These are phyloP conservation scores for Thamnidium elegans DNA, from an alignment of 192 early-diverging fungal genomes.

Conservation along the genomic window DNA sequence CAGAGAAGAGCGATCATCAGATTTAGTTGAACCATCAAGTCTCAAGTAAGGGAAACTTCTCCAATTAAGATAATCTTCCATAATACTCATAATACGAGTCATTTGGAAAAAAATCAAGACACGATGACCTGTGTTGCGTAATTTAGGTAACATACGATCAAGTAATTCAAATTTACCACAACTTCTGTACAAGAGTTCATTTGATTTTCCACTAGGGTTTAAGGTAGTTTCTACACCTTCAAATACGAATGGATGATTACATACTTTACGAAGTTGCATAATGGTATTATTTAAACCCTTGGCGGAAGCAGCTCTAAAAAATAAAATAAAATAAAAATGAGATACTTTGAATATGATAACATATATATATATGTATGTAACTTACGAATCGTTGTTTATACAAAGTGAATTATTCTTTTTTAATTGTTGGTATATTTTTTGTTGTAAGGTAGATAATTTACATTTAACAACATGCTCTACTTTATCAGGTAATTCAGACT, in stretches of 20 bases:
- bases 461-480: conserved; percentile 92
- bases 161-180: conserved; percentile 97
- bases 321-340: conserved; percentile 8
- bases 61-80: conserved; percentile 90
- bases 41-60: conserved; percentile 74
- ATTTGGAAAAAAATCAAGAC: conserved; percentile 82
- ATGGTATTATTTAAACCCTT: conserved; percentile 92
- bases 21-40: conserved; percentile 89
- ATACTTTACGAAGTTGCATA: conserved; percentile 98
- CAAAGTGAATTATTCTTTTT: conserved; percentile 71
- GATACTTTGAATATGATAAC: neutral
- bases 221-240: conserved; percentile 84
- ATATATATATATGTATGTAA: too few species aligned
- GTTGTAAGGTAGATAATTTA: conserved; percentile 85
- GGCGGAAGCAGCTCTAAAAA: conserved; percentile 38
- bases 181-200: conserved; percentile 76
- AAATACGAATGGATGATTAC: conserved; percentile 98
- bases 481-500: conserved; percentile 96
- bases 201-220: conserved; percentile 68
- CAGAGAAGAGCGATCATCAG: conserved; percentile 79
- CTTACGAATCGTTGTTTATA: conserved; percentile 40
- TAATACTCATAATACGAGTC: conserved; percentile 93
- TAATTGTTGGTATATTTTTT: conserved; percentile 83
- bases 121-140: conserved; percentile 76
- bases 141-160: conserved; percentile 93